These are phyloP conservation scores for Fistulinella cinereoalba DNA, from an alignment of 1,284 basidiomycete genomes.

Conservation along the genomic window DNA sequence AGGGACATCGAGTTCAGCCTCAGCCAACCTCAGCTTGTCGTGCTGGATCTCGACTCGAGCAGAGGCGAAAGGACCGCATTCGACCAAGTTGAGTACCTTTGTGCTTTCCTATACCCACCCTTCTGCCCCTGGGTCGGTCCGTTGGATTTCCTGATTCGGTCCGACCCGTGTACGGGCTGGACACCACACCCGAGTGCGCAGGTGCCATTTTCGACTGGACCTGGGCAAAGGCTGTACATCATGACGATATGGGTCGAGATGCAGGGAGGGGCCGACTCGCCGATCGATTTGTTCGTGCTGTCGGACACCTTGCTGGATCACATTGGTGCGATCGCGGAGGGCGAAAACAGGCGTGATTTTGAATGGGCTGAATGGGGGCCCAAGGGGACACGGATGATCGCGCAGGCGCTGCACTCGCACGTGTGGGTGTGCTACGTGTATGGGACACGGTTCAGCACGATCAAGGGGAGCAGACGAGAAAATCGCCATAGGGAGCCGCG, in stretches of 20 bases:
- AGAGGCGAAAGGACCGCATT: constrained; percentile 27
- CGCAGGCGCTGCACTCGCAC: constrained; percentile 34
- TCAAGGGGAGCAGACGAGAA: constrained; percentile 9
- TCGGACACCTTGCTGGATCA: constrained; percentile 43
- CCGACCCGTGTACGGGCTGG: constrained; percentile 55
- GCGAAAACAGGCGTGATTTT: constrained; percentile 27
- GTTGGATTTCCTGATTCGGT: constrained; percentile 44
- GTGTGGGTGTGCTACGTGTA: constrained; percentile 61
- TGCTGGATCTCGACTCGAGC: constrained; percentile 33
- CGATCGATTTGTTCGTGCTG: constrained; percentile 48
- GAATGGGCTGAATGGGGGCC: constrained; percentile 56
- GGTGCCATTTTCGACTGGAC: constrained; percentile 51
- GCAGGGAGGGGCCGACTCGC: constrained; percentile 23
- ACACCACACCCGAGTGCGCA: constrained; percentile 29
- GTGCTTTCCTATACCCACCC: constrained; percentile 42
- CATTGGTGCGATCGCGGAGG: constrained; percentile 24
- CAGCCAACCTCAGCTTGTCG: constrained; percentile 23
- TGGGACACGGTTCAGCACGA: constrained; percentile 46
- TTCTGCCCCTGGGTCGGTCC: constrained; percentile 28
- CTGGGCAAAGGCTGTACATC: constrained; percentile 45
- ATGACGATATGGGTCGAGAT: constrained; percentile 44
- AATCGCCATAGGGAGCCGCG: constrained; percentile 4
- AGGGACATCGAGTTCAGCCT: constrained; percentile 9
- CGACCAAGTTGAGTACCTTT: constrained; percentile 32
- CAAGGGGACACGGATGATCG: constrained; percentile 42